A percentile compares a stretch with the other conserved stretches of the same genome.
These are phyloP conservation scores for Lactarius indigo DNA, from an alignment of 768 basidiomycete species.

Conservation along the genomic window DNA sequence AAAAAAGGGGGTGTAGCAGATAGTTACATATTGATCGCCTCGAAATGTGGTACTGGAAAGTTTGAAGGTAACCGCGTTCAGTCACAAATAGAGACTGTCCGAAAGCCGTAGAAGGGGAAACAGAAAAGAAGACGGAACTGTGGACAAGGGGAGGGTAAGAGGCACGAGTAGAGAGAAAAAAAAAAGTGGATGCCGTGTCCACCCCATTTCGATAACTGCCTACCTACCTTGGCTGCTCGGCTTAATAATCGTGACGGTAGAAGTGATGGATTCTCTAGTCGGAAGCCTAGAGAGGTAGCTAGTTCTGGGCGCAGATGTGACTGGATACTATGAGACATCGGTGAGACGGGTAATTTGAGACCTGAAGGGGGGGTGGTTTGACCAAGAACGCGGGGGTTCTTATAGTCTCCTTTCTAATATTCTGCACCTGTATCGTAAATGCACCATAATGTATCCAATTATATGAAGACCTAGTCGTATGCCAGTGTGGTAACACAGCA, in stretches of 20 bases:
- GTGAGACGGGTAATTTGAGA: not conserved
- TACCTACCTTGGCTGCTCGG: not conserved
- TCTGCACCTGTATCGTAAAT: not conserved
- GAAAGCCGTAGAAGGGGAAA: no score
- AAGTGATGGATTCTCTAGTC: not conserved
- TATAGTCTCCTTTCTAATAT: not conserved
- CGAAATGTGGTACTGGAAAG: not conserved
- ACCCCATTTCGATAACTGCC: not conserved
- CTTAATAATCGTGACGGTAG: not conserved
- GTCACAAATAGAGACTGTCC: not conserved
- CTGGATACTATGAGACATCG: not conserved
- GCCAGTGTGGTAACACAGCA: no score
- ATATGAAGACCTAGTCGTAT: not conserved
- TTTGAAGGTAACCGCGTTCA: not conserved
- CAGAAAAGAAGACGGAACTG: no score
- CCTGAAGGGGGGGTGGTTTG: not conserved
- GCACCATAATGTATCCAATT: not conserved
- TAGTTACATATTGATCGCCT: not conserved
- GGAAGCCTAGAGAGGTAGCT: not conserved
- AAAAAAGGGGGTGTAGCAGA: not conserved
- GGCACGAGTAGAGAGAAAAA: not conserved
- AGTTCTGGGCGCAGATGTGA: not conserved
- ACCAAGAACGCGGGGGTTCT: not conserved
- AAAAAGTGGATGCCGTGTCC: not conserved
- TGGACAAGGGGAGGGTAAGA: not conserved